Conservation (phyloP, 2,329 filamentous ascomycete species). For the Fusarium concolor region DNA sequence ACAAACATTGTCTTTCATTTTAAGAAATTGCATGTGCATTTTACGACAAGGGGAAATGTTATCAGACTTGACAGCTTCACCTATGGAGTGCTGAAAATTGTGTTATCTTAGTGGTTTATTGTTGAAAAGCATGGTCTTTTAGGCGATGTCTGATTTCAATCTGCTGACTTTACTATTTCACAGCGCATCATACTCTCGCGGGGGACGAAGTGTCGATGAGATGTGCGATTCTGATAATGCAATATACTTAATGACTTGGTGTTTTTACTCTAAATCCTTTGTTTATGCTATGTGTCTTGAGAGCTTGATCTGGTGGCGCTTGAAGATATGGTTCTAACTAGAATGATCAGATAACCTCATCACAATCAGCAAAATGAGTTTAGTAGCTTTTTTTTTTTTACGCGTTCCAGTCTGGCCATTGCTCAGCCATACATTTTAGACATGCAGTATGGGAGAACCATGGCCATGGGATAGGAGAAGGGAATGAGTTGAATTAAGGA, state of each 20-base stretch:
- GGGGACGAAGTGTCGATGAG: background rate
- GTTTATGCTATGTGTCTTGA: background rate
- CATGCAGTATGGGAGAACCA: background rate
- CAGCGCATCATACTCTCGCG: background rate
- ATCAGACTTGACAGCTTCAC: constrained; percentile 8
- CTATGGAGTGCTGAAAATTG: background rate
- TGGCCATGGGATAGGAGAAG: background rate
- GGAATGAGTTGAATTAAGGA: background rate
- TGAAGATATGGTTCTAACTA: background rate
- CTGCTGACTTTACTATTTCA: constrained; percentile 6
- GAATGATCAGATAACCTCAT: background rate
- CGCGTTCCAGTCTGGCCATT: background rate
- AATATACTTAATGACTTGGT: constrained; percentile 10
- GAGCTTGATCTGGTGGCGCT: background rate
- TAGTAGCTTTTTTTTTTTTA: background rate
- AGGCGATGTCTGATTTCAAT: constrained; percentile 4
- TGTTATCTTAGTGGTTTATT: constrained; percentile 12
- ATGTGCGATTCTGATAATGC: constrained; percentile 3
- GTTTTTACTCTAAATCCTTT: background rate
- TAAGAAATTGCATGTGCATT: constrained; percentile 25
- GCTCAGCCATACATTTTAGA: background rate
- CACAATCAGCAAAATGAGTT: background rate
- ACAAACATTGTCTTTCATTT: constrained; percentile 31
- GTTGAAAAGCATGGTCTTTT: constrained; percentile 20
- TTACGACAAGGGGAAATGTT: constrained; percentile 13